Conservation (phyloP, 306 rosid species). For the Comarum palustre region DNA sequence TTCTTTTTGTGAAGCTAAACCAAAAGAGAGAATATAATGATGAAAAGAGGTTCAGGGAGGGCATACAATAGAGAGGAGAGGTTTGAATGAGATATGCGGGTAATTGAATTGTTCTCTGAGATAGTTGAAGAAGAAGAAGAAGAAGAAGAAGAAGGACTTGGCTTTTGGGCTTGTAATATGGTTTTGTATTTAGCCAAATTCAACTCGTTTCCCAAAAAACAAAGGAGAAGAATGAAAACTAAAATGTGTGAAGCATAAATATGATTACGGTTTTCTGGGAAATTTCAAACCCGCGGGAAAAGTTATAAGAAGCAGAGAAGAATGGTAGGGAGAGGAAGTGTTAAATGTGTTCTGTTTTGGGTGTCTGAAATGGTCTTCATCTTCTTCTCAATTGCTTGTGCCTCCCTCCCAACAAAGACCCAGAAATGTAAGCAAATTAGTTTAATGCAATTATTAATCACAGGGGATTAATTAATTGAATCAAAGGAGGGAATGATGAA, state of each 20-base stretch:
- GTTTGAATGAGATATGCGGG: constrained; percentile 17
- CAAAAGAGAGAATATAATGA: constrained; percentile 23
- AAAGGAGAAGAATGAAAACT: background rate
- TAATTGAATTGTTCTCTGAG: constrained; percentile 18
- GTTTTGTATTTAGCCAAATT: constrained; percentile 12
- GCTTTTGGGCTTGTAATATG: background rate
- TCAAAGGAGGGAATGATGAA: background rate
- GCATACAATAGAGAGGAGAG: constrained; percentile 24
- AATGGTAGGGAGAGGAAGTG: background rate
- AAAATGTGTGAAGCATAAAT: background rate
- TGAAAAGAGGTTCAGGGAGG: constrained; percentile 23
- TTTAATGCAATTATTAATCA: constrained; percentile 6
- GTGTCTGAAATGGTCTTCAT: background rate
- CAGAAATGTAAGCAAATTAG: background rate
- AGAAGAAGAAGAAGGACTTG: constrained; percentile 24
- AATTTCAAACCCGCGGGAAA: constrained; percentile 51
- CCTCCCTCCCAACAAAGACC: constrained; percentile 24
- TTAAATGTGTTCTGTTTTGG: background rate
- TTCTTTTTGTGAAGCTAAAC: background rate
- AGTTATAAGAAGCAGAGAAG: constrained; percentile 14
- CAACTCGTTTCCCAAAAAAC: constrained; percentile 20
- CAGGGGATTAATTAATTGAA: background rate
- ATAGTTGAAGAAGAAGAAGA: background rate
- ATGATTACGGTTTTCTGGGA: background rate
- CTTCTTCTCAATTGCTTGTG: constrained; percentile 1